Evolutionary conservation across 2,329 filamentous ascomycete species (phyloP).

Genomic region (Septoria petroselini): DNA sequence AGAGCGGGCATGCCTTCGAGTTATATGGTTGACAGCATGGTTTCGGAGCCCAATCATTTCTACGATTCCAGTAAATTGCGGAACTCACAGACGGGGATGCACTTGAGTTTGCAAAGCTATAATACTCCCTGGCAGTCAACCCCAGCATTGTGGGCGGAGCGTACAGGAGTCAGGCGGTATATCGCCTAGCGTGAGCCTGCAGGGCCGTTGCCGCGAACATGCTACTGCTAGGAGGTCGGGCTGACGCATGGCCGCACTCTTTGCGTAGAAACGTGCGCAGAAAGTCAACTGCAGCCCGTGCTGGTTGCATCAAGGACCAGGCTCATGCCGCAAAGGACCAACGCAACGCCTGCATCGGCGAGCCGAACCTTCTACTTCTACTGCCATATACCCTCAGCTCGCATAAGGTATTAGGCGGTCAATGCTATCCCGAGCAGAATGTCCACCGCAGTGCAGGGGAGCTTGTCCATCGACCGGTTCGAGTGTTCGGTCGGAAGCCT

Average conservation of each 20-base stretch:
- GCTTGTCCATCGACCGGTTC: slow-evolving; percentile 3
- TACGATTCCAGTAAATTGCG: slow-evolving; percentile 24
- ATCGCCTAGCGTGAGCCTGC: slow-evolving; percentile 25
- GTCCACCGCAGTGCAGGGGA: slow-evolving; percentile 9
- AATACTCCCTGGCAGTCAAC: slow-evolving; percentile 23
- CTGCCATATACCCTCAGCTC: background rate
- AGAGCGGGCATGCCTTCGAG: slow-evolving; percentile 1
- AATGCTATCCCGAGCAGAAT: slow-evolving; percentile 14
- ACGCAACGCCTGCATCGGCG: slow-evolving; percentile 21
- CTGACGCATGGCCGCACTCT: slow-evolving; percentile 22
- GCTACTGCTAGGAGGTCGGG: slow-evolving; percentile 20
- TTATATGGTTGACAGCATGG: slow-evolving; percentile 6
- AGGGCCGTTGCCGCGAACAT: slow-evolving; percentile 22
- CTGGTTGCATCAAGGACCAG: slow-evolving; percentile 16
- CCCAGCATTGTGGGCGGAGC: slow-evolving; percentile 23
- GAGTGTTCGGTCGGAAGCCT: slow-evolving; percentile 13
- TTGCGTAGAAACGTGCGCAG: slow-evolving; percentile 22
- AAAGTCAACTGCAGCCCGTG: slow-evolving; percentile 19
- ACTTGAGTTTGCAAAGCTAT: slow-evolving; percentile 24
- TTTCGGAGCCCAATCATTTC: slow-evolving; percentile 17
- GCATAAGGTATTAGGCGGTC: slow-evolving; percentile 10
- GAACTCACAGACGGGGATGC: slow-evolving; percentile 17
- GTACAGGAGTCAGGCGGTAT: slow-evolving; percentile 27
- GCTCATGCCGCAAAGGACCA: too few relatives aligned
- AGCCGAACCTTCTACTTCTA: slow-evolving; percentile 20